phyloP scores from a whole-genome alignment of 176 grass and related monocot genomes.

The Tillandsia fasciculata region DNA sequence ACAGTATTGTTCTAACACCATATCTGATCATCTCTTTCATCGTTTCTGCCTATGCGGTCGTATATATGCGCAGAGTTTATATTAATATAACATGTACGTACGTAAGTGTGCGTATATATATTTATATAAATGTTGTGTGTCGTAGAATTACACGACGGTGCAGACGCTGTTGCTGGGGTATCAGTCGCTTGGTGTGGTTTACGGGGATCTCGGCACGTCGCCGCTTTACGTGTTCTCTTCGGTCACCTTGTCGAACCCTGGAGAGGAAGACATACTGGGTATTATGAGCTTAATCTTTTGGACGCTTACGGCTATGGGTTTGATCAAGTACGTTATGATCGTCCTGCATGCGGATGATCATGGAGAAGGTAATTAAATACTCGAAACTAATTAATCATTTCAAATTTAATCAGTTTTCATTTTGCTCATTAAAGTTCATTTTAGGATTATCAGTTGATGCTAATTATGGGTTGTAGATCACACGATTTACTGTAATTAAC shows the following conservation, averaged over 20 bases:
- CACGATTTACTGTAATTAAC: too few relatives aligned
- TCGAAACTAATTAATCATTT: too few relatives aligned
- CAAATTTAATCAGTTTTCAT: too few relatives aligned
- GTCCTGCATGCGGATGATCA: conserved; percentile 63
- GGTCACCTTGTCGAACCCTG: conserved; percentile 30
- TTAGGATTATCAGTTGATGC: too few relatives aligned
- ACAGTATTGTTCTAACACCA: conserved; percentile 13
- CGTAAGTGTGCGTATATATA: background rate
- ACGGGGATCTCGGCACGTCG: conserved; percentile 69
- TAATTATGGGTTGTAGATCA: too few relatives aligned
- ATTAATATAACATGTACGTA: background rate
- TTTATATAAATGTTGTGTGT: background rate
- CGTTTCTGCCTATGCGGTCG: background rate
- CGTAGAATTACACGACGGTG: conserved; percentile 37
- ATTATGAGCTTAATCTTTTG: conserved; percentile 68
- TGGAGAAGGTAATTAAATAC: conserved; percentile 46
- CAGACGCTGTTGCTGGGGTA: conserved; percentile 41
- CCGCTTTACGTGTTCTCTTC: conserved; percentile 75
- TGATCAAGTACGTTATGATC: conserved; percentile 60
- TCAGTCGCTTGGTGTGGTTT: conserved; percentile 74
- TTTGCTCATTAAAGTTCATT: too few relatives aligned
- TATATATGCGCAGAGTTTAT: background rate
- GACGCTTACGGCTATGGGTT: conserved; percentile 61
- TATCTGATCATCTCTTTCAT: background rate
- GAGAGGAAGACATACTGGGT: conserved; percentile 36